phyloP scores from a whole-genome alignment of 2,329 filamentous ascomycete species.

The Calonectria pauciramosa region DNA sequence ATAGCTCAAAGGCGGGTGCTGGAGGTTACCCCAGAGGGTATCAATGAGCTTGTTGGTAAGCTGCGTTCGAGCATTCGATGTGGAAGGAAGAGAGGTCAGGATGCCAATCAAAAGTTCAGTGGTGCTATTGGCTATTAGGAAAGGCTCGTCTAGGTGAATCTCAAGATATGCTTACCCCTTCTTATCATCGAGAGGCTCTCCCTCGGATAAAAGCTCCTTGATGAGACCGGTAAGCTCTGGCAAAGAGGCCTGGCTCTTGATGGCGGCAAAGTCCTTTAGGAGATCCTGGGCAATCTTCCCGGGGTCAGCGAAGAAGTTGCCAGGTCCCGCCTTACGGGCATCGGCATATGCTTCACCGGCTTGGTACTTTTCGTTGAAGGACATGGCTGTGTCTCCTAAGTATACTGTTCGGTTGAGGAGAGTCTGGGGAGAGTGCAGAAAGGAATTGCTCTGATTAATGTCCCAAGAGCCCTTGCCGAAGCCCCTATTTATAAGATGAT shows the following conservation, averaged over 20 bases:
- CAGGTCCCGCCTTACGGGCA: slow-evolving; percentile 33
- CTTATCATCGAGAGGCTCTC: slow-evolving; percentile 71
- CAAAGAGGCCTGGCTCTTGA: slow-evolving; percentile 46
- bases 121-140: slow-evolving; percentile 48
- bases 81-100: slow-evolving; percentile 5
- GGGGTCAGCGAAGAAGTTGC: slow-evolving; percentile 50
- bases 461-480: too few relatives aligned
- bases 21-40: slow-evolving; percentile 66
- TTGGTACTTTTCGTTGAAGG: slow-evolving; percentile 53
- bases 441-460: neutral
- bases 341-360: slow-evolving; percentile 54
- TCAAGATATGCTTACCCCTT: slow-evolving; percentile 49
- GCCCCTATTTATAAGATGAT: neutral
- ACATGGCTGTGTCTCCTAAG: slow-evolving; percentile 42
- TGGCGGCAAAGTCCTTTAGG: slow-evolving; percentile 48
- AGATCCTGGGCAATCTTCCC: slow-evolving; percentile 50
- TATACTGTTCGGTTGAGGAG: neutral
- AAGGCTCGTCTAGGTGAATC: neutral
- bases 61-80: neutral
- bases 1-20: slow-evolving; percentile 66
- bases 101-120: slow-evolving; percentile 55
- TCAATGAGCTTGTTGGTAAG: slow-evolving; percentile 59
- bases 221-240: slow-evolving; percentile 50
- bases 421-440: neutral
- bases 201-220: slow-evolving; percentile 53